A percentile compares a stretch with the other conserved stretches of the same genome.
These are phyloP conservation scores for Pezicula carpinea DNA, from an alignment of 2,329 filamentous ascomycete species.

Conservation along the genomic window DNA sequence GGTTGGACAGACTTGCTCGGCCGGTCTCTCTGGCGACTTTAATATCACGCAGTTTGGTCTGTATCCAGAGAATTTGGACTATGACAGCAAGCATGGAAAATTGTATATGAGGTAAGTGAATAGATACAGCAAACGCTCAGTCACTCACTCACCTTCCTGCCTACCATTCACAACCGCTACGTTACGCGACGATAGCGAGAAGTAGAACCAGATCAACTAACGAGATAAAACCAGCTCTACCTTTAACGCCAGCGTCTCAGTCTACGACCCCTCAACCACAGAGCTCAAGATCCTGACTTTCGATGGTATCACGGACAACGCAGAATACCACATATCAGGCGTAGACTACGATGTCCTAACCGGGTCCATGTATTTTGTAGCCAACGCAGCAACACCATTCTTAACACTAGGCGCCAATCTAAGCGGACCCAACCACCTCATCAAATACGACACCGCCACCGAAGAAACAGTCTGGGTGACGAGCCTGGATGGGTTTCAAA, in stretches of 20 bases:
- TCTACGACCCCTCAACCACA: neutral
- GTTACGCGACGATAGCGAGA: too few species aligned
- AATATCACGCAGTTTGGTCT: neutral
- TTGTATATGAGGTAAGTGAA: neutral
- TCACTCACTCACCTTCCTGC: too few species aligned
- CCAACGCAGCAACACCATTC: neutral
- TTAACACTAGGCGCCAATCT: neutral
- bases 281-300: neutral
- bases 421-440: neutral
- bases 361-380: neutral
- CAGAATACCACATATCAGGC: neutral
- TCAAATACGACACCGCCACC: neutral
- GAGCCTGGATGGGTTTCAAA: neutral
- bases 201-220: too few species aligned
- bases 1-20: neutral
- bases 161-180: too few species aligned
- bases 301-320: neutral
- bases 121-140: too few species aligned
- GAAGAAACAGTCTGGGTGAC: neutral
- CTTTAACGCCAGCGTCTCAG: neutral
- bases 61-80: constrained; percentile 1
- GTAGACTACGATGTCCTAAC: neutral
- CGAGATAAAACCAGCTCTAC: neutral
- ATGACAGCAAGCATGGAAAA: neutral
- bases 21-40: neutral